Base-by-base conservation (phyloP, 495 filamentous ascomycete species). In the Letharia lupina region DNA sequence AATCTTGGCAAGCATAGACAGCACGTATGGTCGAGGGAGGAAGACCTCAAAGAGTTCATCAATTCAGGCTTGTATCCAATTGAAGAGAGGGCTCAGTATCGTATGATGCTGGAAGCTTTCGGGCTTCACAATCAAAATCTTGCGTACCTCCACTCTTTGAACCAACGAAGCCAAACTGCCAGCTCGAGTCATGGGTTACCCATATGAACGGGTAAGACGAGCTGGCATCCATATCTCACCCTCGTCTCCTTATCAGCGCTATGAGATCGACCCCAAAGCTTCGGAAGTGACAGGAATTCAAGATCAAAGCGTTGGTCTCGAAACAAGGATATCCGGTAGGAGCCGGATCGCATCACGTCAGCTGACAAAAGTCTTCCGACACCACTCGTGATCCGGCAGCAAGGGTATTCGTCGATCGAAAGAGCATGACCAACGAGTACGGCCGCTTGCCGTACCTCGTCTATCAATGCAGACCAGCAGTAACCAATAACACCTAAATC, bases 101-200 rank as follows among this genome's bases (percentile, higher is more conserved):
- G 56, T 23, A 56, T 56, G 35, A 56, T 64, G 50, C 62, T 64
- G 35, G 28, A 56, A 33, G 62, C 62, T 12, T 64, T 64, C n/a
- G 48, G 35, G 35, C 8, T 56, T 33, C 52, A 35, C 13, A 56
- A 35, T 2, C 52, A 56, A 8, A 35, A 56, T 28, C 52, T 56
- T 56, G 52, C 52, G 52, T 56, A 56, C 31, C 52, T 56, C 18
- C 12, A 35, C 52, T 56, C 31, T 35, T 33, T 56, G 2, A 16
- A 33, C 18, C 52, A 35, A 33, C 28, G 18, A 12, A 35, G 52
- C 31, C 28, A 56, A 56, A 15, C 3, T 56, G 52, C 12, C 35
- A 13, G 28, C 28, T 35, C 52, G 28, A 35, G 52, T 35, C 31
- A 35, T 35, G 28, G 52, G 11, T 28, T 35, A 13, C 31, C 16